phyloP scores from a whole-genome alignment of 352 stramenopile species.

The Blastocystis sp. region DNA sequence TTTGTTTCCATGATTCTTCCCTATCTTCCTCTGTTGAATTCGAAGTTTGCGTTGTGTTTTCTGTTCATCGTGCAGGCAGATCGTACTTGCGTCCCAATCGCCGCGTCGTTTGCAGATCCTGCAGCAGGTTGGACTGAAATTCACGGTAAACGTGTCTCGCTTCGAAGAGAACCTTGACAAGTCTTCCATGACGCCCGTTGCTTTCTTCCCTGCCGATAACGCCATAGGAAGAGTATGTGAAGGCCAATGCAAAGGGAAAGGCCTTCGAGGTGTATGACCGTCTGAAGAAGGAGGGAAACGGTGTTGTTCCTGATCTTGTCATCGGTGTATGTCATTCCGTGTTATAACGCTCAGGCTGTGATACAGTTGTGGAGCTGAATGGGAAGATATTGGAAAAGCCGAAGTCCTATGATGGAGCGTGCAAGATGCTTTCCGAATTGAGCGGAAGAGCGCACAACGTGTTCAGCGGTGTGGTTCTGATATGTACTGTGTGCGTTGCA shows the following conservation, averaged over 20 bases:
- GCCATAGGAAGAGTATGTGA: constrained; percentile 57
- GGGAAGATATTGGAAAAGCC: constrained; percentile 85
- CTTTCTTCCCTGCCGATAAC: not conserved
- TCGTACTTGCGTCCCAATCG: constrained; percentile 52
- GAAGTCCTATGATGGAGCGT: constrained; percentile 78
- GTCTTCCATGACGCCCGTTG: constrained; percentile 34
- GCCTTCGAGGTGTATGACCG: constrained; percentile 77
- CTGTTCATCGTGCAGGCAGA: not conserved
- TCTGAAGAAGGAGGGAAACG: constrained; percentile 66
- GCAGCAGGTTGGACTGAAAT: constrained; percentile 60
- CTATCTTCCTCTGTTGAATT: constrained; percentile 46
- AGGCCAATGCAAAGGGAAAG: constrained; percentile 73
- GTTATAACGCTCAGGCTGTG: constrained; percentile 74
- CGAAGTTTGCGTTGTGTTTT: not conserved
- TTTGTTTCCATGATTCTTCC: constrained; percentile 56
- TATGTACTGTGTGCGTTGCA: constrained; percentile 73
- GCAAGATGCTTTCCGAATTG: constrained; percentile 78
- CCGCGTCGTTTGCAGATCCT: constrained; percentile 64
- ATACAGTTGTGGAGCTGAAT: constrained; percentile 82
- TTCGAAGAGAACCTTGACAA: constrained; percentile 70
- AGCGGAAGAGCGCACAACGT: constrained; percentile 79
- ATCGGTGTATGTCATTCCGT: constrained; percentile 71
- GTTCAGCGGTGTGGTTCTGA: constrained; percentile 81
- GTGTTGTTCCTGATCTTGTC: constrained; percentile 73
- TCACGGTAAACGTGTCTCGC: constrained; percentile 40